Base-by-base conservation (phyloP, 345 rosid species). In the Salix arbutifolia region DNA sequence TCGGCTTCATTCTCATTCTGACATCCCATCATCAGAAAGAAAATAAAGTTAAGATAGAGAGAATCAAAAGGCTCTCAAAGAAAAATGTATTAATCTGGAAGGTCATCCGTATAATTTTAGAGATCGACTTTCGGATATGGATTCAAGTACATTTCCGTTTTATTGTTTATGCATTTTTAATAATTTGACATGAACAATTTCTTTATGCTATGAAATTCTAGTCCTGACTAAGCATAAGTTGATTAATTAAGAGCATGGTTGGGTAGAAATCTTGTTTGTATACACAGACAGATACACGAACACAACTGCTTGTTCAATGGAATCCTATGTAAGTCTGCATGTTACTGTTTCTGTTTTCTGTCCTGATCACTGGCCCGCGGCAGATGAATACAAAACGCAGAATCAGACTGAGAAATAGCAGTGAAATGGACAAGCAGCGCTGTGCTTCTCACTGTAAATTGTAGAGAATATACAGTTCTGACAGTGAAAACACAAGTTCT, bases 71-170 rank as follows among this genome's bases (percentile, higher is more conserved):
- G 0, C 33, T 31, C 33, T 31, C n/a, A n/a, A 31, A 31, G 4
- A 31, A 31, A 4, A 4, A 31, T 31, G 0, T 31, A n/a, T n/a
- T 4, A 31, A 31, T 31, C 4, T 31, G 33, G 4, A 31, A 31
- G 5, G 5, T 31, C 33, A 31, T 31, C 33, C 4, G 0, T 31
- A 31, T 4, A 0, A 31, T 31, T 31, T 5, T 31, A 31, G 5
- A 31, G 0, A 31, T 0, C 33, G 5, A 31, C 0, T 31, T 4
- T 31, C 0, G 33, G 4, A 31, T 31, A 31, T 31, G 33, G 0
- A 31, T 31, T 31, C 4, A 31, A 31, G 33, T 31, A 3, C 0
- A 0, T 0, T 30, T 30, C 31, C 0, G 3, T 2, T 30, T 30
- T 30, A 30, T 30, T 30, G 4, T 30, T 3, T 30, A 30, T 30